A percentile compares a stretch with the other conserved stretches of the same genome.
These are phyloP conservation scores for Narthecium ossifragum DNA, from an alignment of 106 monocot genomes.

Conservation along the genomic window DNA sequence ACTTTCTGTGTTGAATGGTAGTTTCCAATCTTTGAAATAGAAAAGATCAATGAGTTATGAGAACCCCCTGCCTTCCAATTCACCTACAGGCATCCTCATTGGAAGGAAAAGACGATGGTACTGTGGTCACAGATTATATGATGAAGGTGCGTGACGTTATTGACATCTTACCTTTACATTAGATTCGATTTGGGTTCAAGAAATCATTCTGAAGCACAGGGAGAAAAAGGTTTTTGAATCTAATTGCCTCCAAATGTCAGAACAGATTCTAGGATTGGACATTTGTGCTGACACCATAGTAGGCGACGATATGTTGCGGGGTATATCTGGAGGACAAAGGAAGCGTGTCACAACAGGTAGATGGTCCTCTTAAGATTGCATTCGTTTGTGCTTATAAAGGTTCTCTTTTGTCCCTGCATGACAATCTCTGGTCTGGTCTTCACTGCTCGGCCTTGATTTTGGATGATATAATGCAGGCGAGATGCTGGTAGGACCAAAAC, in stretches of 20 bases:
- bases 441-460: too few species aligned
- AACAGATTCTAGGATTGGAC: constrained; percentile 46
- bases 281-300: constrained; percentile 49
- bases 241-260: too few species aligned
- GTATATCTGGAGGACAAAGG: constrained; percentile 45
- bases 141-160: constrained; percentile 27
- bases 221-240: too few species aligned
- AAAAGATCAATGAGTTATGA: neutral
- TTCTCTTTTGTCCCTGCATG: too few species aligned
- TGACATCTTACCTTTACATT: too few species aligned
- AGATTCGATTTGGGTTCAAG: too few species aligned
- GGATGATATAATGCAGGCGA: constrained; percentile 41
- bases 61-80: neutral
- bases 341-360: constrained; percentile 46
- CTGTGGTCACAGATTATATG: constrained; percentile 40
- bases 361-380: too few species aligned
- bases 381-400: too few species aligned
- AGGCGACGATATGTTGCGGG: constrained; percentile 43
- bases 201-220: too few species aligned
- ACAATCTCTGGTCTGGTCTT: too few species aligned
- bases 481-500: constrained; percentile 50
- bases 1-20: neutral
- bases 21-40: too few species aligned
- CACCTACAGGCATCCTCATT: constrained; percentile 28
- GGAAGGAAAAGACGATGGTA: constrained; percentile 26